Percentiles rank a stretch among this genome's conserved stretches.
These are phyloP conservation scores for Dactylellina sp. DNA, from an alignment of 2,329 filamentous ascomycete genomes.

Conservation along the genomic window DNA sequence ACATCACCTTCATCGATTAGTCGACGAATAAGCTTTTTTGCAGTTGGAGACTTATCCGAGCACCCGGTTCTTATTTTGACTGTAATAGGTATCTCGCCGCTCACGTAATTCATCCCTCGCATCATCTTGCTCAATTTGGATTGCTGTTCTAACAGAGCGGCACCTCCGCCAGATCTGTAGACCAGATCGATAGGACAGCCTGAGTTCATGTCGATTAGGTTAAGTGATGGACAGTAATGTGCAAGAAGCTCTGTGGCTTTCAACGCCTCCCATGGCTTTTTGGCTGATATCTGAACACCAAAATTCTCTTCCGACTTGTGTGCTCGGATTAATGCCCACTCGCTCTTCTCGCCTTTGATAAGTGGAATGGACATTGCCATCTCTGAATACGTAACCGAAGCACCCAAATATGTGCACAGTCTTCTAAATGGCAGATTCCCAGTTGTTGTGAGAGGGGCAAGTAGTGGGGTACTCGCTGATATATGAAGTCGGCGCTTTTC, in stretches of 20 bases:
- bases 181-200: constrained; percentile 97
- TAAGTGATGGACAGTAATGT: constrained; percentile 80
- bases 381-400: constrained; percentile 94
- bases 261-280: constrained; percentile 88
- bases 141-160: constrained; percentile 87
- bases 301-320: constrained; percentile 90
- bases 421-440: constrained; percentile 95
- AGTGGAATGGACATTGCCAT: constrained; percentile 95
- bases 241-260: constrained; percentile 88
- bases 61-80: constrained; percentile 95
- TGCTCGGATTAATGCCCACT: constrained; percentile 95
- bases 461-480: constrained; percentile 87
- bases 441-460: constrained; percentile 96
- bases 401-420: constrained; percentile 87
- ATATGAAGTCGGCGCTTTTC: constrained; percentile 97
- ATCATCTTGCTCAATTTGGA: constrained; percentile 94
- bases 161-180: constrained; percentile 87
- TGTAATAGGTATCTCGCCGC: constrained; percentile 88
- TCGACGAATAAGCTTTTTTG: constrained; percentile 82
- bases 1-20: constrained; percentile 87
- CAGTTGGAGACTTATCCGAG: constrained; percentile 80
- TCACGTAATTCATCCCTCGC: constrained; percentile 94
- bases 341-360: constrained; percentile 86
- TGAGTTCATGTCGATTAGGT: constrained; percentile 94
- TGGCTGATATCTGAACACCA: constrained; percentile 90